Percentiles rank a stretch among this genome's conserved stretches.
Evolutionary conservation across 169 alveolate species (phyloP).

Genomic region (Plasmodium ovale): DNA sequence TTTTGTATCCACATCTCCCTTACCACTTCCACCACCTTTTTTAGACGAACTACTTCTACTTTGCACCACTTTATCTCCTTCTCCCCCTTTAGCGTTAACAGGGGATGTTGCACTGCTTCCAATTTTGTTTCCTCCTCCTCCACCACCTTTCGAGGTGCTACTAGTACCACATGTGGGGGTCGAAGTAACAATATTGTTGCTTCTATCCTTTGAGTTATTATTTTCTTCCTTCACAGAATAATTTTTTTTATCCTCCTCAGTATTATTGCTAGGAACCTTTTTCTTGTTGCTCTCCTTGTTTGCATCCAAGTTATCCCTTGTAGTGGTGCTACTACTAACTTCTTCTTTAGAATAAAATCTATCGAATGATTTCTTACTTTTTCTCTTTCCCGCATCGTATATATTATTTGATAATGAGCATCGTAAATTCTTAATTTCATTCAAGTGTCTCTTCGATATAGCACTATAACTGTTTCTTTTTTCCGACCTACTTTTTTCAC

Average conservation of each 20-base stretch:
- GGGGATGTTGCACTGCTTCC: neutral
- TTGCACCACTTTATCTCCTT: neutral
- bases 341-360: constrained; percentile 55
- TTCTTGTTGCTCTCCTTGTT: neutral
- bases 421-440: constrained; percentile 67
- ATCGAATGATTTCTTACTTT: constrained; percentile 46
- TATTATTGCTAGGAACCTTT: no score
- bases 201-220: neutral
- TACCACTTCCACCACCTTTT: neutral
- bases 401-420: constrained; percentile 74
- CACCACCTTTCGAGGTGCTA: no score
- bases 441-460: constrained; percentile 70
- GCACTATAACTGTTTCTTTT: constrained; percentile 57
- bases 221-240: no score
- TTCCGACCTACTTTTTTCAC: constrained; percentile 27
- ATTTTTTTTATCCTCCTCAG: no score
- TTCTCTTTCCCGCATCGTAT: constrained; percentile 75
- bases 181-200: neutral
- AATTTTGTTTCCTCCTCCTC: neutral
- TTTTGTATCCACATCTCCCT: constrained; percentile 9
- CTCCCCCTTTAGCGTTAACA: neutral
- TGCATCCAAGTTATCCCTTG: neutral
- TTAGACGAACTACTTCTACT: neutral
- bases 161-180: neutral
- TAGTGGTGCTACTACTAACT: constrained; percentile 8